Evolutionary conservation across 2,329 filamentous ascomycete genomes (phyloP), one percentile per base, ranked within the genome.

Genomic region (Ophiostoma novo-ulmi): DNA sequence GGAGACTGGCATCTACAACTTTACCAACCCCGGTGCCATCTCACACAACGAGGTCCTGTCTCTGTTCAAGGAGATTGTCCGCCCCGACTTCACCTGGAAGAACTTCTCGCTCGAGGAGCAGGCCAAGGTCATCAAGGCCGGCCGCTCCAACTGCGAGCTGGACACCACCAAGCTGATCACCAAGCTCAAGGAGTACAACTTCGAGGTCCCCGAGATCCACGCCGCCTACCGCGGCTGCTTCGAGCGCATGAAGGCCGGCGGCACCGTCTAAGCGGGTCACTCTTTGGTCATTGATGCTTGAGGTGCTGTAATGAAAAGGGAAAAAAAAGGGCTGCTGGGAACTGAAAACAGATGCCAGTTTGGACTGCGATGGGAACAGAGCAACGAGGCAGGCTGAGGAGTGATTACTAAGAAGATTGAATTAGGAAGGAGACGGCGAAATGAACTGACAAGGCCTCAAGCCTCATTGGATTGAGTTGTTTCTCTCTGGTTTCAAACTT

Each of bases 11-110:
- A 81, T 91, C 74, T 89, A 88, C 79, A 91, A 91, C 80, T 90
- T 90, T 78, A 90, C 88, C 72, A 91, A 90, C 79, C 88, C 88
- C 0, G 88, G 88, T 14, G 86, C 87, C 73, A 90, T 91, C 77
- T 88, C 87, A n/a, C 88, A 90, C 79, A 90, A 90, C 77, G 87
- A 90, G 79, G 87, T 91, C 7, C 81, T 91, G 55, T 75, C 80
- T 2, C 80, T 91, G 61, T 90, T 89, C 80, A 85, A 84, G 75
- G 83, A 89, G 73, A 87, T 88, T 74, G 84, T 91, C 52, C 83
- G 87, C 58, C 88, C 88, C 1, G 77, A 76, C 38, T 86, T 88
- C 75, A 82, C 81, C 58, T 90, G 87, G 87, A 83, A 85, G 80
- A 91, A 90, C 80, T 91, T 90, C 76, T 84, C 82, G 1, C 77